Evolutionary conservation across 1,284 basidiomycete genomes (phyloP).

Genomic region (Apiotrichum sp.): DNA sequence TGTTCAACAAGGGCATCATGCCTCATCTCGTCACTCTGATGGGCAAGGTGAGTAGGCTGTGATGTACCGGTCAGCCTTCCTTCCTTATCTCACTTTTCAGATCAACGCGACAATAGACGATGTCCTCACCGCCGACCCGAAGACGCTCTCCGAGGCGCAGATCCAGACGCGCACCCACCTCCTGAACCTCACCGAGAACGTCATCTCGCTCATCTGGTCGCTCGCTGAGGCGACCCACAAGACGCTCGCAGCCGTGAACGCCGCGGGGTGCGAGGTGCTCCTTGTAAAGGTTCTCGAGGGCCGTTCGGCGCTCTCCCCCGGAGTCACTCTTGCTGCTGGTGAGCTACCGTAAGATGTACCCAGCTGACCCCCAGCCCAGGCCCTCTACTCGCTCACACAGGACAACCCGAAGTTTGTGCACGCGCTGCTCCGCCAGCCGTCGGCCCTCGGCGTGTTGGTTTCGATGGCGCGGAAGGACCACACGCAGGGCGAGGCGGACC

Average conservation of each 20-base stretch:
- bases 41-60: slow-evolving; percentile 30
- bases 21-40: slow-evolving; percentile 49
- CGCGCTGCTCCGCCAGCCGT: slow-evolving; percentile 58
- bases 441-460: slow-evolving; percentile 64
- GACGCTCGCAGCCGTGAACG: slow-evolving; percentile 77
- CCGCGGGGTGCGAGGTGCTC: slow-evolving; percentile 66
- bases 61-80: too few species aligned
- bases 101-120: slow-evolving; percentile 67
- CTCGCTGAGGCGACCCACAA: slow-evolving; percentile 78
- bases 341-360: slow-evolving; percentile 14
- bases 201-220: slow-evolving; percentile 86
- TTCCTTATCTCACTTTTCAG: slow-evolving; percentile 47
- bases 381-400: slow-evolving; percentile 81
- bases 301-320: slow-evolving; percentile 59
- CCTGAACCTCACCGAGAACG: slow-evolving; percentile 80
- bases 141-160: slow-evolving; percentile 52
- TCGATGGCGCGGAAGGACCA: slow-evolving; percentile 56
- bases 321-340: slow-evolving; percentile 74
- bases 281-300: slow-evolving; percentile 74
- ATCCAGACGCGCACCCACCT: slow-evolving; percentile 62
- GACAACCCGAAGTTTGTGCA: slow-evolving; percentile 67
- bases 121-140: slow-evolving; percentile 50
- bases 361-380: slow-evolving; percentile 59
- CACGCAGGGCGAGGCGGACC: slow-evolving; percentile 22
- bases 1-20: slow-evolving; percentile 91